Base-by-base conservation (phyloP, 805 yeast species). In the Yueomyces sp. region DNA sequence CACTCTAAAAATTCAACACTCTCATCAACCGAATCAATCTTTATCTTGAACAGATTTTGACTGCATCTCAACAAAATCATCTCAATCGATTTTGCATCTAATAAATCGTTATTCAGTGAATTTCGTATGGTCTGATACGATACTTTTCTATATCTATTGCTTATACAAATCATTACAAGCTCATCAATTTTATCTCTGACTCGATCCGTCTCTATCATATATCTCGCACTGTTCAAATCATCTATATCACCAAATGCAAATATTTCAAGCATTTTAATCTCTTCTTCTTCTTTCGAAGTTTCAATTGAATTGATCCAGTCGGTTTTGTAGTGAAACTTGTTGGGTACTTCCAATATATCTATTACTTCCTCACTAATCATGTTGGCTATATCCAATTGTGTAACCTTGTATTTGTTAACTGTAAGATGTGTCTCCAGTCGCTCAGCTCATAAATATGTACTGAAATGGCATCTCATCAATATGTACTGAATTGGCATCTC, bases 221-320 rank as follows among this genome's bases (percentile, higher is more conserved):
- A 19, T 19, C 19, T 19, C 19, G 2, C 19, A 19, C 19, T 19
- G 19, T 19, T 19, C 19, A 19, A 19, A 42, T 59, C 58, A 4
- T 44, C 40, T 3, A 58, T 40, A 4, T 49, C 48, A 6, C 63
- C 63, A 47, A 59, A 60, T 29, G 57, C 42, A 40, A 54, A 57
- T 11, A 59, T 41, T 37, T 59, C 64, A 27, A 57, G 44, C 11
- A 55, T 9, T 26, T 43, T n/a, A 12, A 39, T 40, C 26, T 47
- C 48, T 9, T 41, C 37, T 2, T 19, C 39, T 28, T 40, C 42
- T 1, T 30, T 28, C 27, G 30, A 5, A 5, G 1, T 34, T 7
- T 5, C 26, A 11, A 7, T 34, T 6, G 52, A 44, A 3, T 41
- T 39, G 4, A 56, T 37, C 65, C 65, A 60, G 28, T 47, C 40